A percentile compares a stretch with the other conserved stretches of the same genome.
Evolutionary conservation across 208 protist species (phyloP).

Genomic region (Trypanosoma theileri): DNA sequence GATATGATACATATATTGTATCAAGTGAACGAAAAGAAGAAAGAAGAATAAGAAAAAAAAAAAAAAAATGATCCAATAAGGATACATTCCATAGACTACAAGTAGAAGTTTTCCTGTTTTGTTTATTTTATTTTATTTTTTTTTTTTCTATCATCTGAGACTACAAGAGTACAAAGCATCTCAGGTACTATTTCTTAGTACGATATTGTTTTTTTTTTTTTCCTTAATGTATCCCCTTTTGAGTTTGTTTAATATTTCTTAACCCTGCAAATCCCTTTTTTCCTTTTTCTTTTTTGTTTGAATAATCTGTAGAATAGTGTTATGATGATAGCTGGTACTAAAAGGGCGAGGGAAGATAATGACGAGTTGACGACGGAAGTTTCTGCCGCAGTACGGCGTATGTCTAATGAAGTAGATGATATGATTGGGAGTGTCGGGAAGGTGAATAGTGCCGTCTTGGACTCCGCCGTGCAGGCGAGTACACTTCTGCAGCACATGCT

Average conservation of each 20-base stretch:
- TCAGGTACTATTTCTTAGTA: neutral
- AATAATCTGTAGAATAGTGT: neutral
- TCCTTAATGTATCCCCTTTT: constrained; percentile 5
- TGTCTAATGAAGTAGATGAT: constrained; percentile 25
- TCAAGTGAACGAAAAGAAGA: no score
- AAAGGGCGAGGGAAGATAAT: constrained; percentile 21
- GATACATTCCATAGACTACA: no score
- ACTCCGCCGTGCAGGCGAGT: constrained; percentile 18
- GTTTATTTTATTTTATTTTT: neutral
- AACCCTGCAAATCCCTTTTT: neutral
- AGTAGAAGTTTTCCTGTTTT: no score
- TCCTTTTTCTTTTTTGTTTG: constrained; percentile 9
- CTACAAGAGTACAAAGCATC: no score
- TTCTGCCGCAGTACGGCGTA: constrained; percentile 18
- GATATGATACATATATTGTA: neutral
- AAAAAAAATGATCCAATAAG: no score
- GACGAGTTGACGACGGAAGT: constrained; percentile 3
- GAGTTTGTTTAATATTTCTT: no score
- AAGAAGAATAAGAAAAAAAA: no score
- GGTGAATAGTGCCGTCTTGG: constrained; percentile 36
- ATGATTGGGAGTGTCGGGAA: constrained; percentile 24
- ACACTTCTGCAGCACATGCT: constrained; percentile 34
- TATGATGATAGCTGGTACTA: constrained; percentile 21
- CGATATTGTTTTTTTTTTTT: neutral
- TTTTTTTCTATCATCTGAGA: neutral